A percentile compares a stretch with the other conserved stretches of the same genome.
Conservation (phyloP, 768 basidiomycete genomes). For the Boletus fagicola region DNA sequence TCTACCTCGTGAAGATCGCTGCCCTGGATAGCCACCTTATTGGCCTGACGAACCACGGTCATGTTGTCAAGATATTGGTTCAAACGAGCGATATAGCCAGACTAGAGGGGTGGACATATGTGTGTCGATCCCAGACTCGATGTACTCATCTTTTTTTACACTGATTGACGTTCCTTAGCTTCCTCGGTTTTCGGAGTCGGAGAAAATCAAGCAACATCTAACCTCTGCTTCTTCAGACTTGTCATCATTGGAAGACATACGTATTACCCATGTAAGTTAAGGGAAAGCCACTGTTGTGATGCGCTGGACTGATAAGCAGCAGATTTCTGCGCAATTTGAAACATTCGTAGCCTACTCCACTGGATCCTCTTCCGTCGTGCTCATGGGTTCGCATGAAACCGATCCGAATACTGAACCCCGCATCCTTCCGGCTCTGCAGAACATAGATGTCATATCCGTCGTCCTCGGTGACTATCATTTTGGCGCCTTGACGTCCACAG, state of each 20-base stretch:
- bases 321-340: conserved; percentile 83
- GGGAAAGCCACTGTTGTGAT: background rate
- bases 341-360: conserved; percentile 84
- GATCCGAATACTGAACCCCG: conserved; percentile 46
- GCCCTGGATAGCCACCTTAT: conserved; percentile 70
- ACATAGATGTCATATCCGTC: conserved; percentile 78
- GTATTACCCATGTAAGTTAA: conserved; percentile 73
- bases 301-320: conserved; percentile 8
- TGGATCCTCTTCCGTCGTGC: conserved; percentile 65
- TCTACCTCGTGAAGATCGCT: conserved; percentile 75
- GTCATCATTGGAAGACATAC: conserved; percentile 45
- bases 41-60: conserved; percentile 77
- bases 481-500: conserved; percentile 76
- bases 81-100: conserved; percentile 38
- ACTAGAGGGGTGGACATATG: conserved; percentile 67
- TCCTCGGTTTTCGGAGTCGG: conserved; percentile 67
- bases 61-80: conserved; percentile 66
- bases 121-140: conserved; percentile 35
- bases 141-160: background rate
- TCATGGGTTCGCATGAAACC: conserved; percentile 62
- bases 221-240: conserved; percentile 41
- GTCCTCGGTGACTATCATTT: conserved; percentile 92
- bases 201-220: conserved; percentile 45
- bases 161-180: conserved; percentile 45
- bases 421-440: conserved; percentile 72